Evolutionary conservation across 352 stramenopile genomes (phyloP).

Genomic region (Globisporangium rhizosaccharum): DNA sequence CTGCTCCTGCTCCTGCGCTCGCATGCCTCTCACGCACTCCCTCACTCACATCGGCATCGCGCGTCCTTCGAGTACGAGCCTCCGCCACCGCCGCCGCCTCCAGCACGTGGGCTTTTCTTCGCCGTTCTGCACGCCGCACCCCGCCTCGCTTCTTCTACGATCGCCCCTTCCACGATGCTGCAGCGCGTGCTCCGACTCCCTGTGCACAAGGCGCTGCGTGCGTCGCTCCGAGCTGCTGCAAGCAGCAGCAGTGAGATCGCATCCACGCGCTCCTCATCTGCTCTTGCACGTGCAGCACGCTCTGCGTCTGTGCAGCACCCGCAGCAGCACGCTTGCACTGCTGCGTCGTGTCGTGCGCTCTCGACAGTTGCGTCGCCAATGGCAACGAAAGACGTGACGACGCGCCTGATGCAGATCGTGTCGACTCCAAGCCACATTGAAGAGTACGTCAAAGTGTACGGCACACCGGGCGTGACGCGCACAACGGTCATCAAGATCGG

Average conservation of each 20-base stretch:
- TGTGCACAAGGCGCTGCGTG: conserved; percentile 11
- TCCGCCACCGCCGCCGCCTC: no score
- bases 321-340: not conserved
- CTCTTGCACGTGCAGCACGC: not conserved
- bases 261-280: no score
- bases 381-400: conserved; percentile 52
- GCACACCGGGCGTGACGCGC: conserved; percentile 58
- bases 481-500: conserved; percentile 89
- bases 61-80: no score
- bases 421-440: conserved; percentile 46
- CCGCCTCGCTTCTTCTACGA: not conserved
- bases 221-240: conserved; percentile 2
- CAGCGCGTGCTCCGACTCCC: conserved; percentile 17
- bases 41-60: no score
- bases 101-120: no score
- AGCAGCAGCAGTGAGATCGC: not conserved
- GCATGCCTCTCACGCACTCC: no score
- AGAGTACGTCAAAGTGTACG: conserved; percentile 72
- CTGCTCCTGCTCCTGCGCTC: no score
- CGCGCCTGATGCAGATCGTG: conserved; percentile 52
- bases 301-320: not conserved
- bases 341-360: not conserved
- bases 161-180: conserved; percentile 9
- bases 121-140: no score
- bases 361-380: conserved; percentile 12